Conservation (phyloP, 805 yeast species). For the Metschnikowia matae region DNA sequence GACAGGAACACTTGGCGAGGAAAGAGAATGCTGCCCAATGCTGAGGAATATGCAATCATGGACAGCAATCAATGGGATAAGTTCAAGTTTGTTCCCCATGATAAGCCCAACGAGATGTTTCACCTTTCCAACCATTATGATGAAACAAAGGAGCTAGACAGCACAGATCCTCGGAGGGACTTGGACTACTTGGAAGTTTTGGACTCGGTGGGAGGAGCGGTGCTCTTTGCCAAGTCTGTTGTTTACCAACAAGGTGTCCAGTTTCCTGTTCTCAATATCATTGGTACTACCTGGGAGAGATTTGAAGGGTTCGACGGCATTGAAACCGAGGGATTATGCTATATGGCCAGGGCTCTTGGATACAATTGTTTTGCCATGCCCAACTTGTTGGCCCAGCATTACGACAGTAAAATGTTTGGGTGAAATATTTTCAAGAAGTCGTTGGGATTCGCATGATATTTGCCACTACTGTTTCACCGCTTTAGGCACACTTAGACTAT, state of each 20-base stretch:
- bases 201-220: conserved; percentile 53
- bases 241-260: conserved; percentile 44
- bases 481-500: neutral
- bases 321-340: conserved; percentile 52
- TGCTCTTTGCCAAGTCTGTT: conserved; percentile 40
- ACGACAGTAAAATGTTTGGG: neutral
- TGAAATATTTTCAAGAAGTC: neutral
- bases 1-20: conserved; percentile 43
- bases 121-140: conserved; percentile 25
- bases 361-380: conserved; percentile 50
- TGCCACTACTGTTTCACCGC: no score
- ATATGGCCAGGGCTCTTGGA: conserved; percentile 41
- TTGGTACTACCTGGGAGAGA: conserved; percentile 47
- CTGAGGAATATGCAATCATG: conserved; percentile 12
- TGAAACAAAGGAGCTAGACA: conserved; percentile 9
- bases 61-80: conserved; percentile 22
- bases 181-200: conserved; percentile 22
- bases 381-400: conserved; percentile 40
- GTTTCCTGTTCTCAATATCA: conserved; percentile 43
- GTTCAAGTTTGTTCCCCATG: conserved; percentile 34
- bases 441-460: no score
- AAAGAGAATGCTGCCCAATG: conserved; percentile 28
- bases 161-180: conserved; percentile 1
- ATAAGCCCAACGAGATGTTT: conserved; percentile 20
- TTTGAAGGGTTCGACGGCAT: conserved; percentile 51